Conservation (phyloP, 306 rosid genomes). For the Quillaja saponaria region DNA sequence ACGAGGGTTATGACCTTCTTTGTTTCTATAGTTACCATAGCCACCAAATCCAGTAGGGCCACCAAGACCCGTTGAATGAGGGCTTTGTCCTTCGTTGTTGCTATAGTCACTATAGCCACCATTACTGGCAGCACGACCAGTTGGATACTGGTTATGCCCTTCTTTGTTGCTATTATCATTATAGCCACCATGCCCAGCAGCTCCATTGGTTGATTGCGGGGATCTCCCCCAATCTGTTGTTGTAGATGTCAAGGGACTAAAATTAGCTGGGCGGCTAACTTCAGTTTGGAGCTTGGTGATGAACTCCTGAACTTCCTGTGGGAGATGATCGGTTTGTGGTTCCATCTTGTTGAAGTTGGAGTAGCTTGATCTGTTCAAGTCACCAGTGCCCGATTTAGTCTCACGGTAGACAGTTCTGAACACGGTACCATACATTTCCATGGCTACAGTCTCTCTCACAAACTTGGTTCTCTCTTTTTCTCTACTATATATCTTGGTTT, state of each 20-base stretch:
- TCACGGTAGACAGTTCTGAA: slow-evolving; percentile 5
- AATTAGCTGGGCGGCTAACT: slow-evolving; percentile 21
- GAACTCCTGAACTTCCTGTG: slow-evolving; percentile 10
- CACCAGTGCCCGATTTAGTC: background rate
- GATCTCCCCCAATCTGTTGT: slow-evolving; percentile 6
- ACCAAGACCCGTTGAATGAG: too few species aligned
- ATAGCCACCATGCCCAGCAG: background rate
- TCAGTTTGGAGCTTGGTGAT: slow-evolving; percentile 14
- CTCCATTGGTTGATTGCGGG: background rate
- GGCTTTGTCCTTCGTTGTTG: too few species aligned
- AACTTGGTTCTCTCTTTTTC: background rate
- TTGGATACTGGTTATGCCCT: background rate
- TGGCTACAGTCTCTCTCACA: slow-evolving; percentile 1
- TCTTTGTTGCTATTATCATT: slow-evolving; percentile 22
- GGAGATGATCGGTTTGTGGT: slow-evolving; percentile 16
- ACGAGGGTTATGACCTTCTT: too few species aligned
- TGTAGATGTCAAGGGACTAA: background rate
- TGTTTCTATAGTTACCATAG: too few species aligned
- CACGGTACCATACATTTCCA: slow-evolving; percentile 26
- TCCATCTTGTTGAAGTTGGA: background rate
- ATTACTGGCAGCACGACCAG: slow-evolving; percentile 6
- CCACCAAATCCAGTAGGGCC: too few species aligned
- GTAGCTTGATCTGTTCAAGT: slow-evolving; percentile 27
- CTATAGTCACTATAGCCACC: slow-evolving; percentile 7
- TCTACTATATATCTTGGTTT: background rate